Evolutionary conservation across 106 monocot species (phyloP), one percentile per base, ranked within the genome.

Genomic region (Phalaenopsis aphrodite): DNA sequence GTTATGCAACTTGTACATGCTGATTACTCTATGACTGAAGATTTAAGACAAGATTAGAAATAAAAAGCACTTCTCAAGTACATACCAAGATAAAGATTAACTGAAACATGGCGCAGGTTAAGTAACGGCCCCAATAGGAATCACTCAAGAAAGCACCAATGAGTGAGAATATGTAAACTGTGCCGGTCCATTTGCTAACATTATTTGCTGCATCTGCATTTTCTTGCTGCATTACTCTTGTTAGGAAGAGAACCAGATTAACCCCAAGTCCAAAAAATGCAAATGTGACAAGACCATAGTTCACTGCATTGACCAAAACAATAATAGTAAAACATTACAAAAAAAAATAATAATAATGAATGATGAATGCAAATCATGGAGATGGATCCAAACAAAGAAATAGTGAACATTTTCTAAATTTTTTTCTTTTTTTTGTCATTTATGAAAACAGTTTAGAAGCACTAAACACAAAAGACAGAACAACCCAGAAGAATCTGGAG

Each of bases 131-230:
- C 94, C 84, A 91, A 68, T 94, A 91, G 12, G 94, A 94, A 78
- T 94, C 94, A 75, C 94, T 94, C 18, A 94, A 30, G 79, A 94
- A 91, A 1, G 94, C 94, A 19, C 94, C 94, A n/a, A 89, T 66
- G 42, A 94, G 94, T 2, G 94, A 94, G 39, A 94, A 91, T 41
- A 94, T 89, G 77, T 91, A 94, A 1, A 91, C 87, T 2, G 94
- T 94, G 78, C 94, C 94, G 2, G 89, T 94, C 94, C 91, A 89
- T 71, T 89, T 91, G 89, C 94, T 91, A 16, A 94, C 91, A 81
- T 89, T 91, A 78, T 94, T 94, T 48, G 91, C 94, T 9, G 94
- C 94, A 1, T 81, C 86, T 17, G 91, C 91, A 42, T 84, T 91
- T 2, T 88, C 89, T 79, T 94, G 91, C 3, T 89, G 79, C 16